Evolutionary conservation across 805 yeast genomes (phyloP).

Genomic region (Metschnikowia cubensis): DNA sequence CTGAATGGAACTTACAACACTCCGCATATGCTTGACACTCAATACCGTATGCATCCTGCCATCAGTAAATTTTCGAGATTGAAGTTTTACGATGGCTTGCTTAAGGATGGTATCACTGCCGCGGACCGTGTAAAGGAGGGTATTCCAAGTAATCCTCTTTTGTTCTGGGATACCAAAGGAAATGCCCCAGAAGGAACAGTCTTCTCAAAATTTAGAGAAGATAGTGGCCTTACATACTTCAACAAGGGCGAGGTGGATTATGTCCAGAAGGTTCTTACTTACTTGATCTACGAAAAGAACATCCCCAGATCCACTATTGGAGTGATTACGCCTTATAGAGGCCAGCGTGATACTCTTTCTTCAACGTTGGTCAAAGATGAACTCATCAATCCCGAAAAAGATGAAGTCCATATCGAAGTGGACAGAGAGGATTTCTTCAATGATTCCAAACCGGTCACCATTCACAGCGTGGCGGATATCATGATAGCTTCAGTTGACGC

Average conservation of each 20-base stretch:
- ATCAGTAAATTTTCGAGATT: slow-evolving; percentile 57
- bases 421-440: slow-evolving; percentile 58
- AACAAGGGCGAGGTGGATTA: slow-evolving; percentile 51
- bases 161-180: slow-evolving; percentile 58
- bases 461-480: slow-evolving; percentile 44
- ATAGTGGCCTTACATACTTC: slow-evolving; percentile 54
- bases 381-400: slow-evolving; percentile 51
- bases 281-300: slow-evolving; percentile 51
- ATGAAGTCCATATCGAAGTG: slow-evolving; percentile 45
- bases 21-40: slow-evolving; percentile 67
- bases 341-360: slow-evolving; percentile 64
- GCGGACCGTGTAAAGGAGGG: slow-evolving; percentile 45
- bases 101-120: slow-evolving; percentile 57
- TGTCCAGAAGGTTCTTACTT: slow-evolving; percentile 46
- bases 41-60: slow-evolving; percentile 64
- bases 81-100: slow-evolving; percentile 46
- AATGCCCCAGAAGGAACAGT: slow-evolving; percentile 46
- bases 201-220: slow-evolving; percentile 44
- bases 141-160: slow-evolving; percentile 49
- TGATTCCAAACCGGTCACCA: slow-evolving; percentile 45
- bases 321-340: slow-evolving; percentile 67
- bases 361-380: slow-evolving; percentile 45
- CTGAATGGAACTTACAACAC: slow-evolving; percentile 55
- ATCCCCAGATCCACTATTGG: slow-evolving; percentile 53
- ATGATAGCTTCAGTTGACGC: slow-evolving; percentile 50